Percentiles rank a stretch among this genome's conserved stretches.
phyloP scores from a whole-genome alignment of 805 yeast species.

The Naumovozyma dairenensis region DNA sequence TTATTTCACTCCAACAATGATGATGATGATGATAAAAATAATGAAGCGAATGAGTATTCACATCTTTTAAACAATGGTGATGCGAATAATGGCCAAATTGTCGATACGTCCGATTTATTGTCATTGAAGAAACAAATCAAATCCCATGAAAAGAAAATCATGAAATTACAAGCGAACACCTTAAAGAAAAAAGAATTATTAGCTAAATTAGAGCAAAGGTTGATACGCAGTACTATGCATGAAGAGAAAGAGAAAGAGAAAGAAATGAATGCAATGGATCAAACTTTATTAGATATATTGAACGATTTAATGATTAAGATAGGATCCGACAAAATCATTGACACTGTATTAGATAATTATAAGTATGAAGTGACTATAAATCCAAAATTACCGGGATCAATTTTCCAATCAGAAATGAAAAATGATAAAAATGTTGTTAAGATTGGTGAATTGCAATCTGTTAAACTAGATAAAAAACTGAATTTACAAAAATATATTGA shows the following conservation, averaged over 20 bases:
- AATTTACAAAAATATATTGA: constrained; percentile 14
- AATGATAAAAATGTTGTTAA: constrained; percentile 15
- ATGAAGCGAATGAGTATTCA: neutral
- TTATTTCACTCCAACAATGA: constrained; percentile 3
- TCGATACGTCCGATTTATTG: constrained; percentile 2
- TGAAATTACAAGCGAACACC: constrained; percentile 1
- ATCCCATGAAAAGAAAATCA: constrained; percentile 4
- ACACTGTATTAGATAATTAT: constrained; percentile 15
- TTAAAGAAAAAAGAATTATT: constrained; percentile 1
- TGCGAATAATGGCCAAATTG: neutral
- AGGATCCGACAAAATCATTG: constrained; percentile 1
- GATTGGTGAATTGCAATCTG: constrained; percentile 16
- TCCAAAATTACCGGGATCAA: constrained; percentile 8
- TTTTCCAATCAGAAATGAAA: constrained; percentile 20
- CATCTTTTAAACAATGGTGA: too few relatives aligned
- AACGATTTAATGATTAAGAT: constrained; percentile 9
- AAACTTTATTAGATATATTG: constrained; percentile 1
- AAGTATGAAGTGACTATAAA: constrained; percentile 18
- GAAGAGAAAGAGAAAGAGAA: neutral
- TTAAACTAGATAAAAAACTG: constrained; percentile 10
- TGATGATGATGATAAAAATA: constrained; percentile 1
- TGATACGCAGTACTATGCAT: neutral
- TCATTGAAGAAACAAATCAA: constrained; percentile 10
- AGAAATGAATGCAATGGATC: constrained; percentile 2
- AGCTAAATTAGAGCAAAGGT: constrained; percentile 2